Evolutionary conservation across 2,329 filamentous ascomycete species (phyloP).

Genomic region (Aspergillus intermedius): DNA sequence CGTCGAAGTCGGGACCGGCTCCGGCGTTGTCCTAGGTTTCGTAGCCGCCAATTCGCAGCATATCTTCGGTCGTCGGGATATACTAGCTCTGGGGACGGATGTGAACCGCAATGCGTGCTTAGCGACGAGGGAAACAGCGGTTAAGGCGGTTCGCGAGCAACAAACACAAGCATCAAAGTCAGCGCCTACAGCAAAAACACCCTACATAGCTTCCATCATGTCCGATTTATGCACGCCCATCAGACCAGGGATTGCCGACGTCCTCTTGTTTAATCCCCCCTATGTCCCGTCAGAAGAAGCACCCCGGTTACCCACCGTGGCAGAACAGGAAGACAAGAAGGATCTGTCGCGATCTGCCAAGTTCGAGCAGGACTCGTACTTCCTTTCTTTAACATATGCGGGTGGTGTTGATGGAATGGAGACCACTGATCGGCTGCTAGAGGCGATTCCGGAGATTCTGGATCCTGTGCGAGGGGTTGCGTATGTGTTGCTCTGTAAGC

Average conservation of each 20-base stretch:
- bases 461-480: slow-evolving; percentile 63
- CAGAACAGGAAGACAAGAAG: slow-evolving; percentile 22
- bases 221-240: slow-evolving; percentile 65
- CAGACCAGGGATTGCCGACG: slow-evolving; percentile 58
- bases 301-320: slow-evolving; percentile 46
- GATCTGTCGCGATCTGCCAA: slow-evolving; percentile 25
- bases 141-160: slow-evolving; percentile 40
- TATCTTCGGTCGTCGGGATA: slow-evolving; percentile 65
- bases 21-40: slow-evolving; percentile 90
- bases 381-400: slow-evolving; percentile 80
- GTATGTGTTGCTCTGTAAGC: slow-evolving; percentile 82
- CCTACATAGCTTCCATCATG: slow-evolving; percentile 61
- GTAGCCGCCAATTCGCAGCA: slow-evolving; percentile 63
- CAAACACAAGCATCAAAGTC: slow-evolving; percentile 2
- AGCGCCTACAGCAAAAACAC: slow-evolving; percentile 25
- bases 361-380: slow-evolving; percentile 75
- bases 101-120: slow-evolving; percentile 77
- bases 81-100: slow-evolving; percentile 73
- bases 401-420: slow-evolving; percentile 91
- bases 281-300: slow-evolving; percentile 83
- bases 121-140: slow-evolving; percentile 65
- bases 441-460: slow-evolving; percentile 60
- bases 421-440: slow-evolving; percentile 73
- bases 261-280: slow-evolving; percentile 93
- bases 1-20: slow-evolving; percentile 83